Evolutionary conservation across 2,329 filamentous ascomycete genomes (phyloP), one percentile per base, ranked within the genome.

Genomic region (Sphaerulina vaccinii): DNA sequence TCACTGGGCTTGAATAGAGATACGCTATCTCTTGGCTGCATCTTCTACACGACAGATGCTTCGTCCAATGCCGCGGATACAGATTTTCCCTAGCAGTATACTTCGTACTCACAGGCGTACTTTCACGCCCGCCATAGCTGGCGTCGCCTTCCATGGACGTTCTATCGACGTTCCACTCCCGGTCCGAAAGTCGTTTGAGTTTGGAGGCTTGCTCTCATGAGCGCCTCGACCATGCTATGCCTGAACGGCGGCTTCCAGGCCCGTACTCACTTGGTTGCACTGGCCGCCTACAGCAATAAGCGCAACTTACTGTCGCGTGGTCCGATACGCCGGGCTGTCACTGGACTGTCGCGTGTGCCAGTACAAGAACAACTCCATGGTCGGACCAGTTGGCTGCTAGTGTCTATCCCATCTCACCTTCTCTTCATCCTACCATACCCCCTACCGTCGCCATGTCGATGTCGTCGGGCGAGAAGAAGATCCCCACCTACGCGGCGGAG

Each of bases 21-120:
- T 47, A 47, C 44, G 44, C 44, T 47, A 47, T 38, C 44, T 47
- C 35, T 47, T 37, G 44, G 44, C 24, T 33, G 23, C 35, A 39
- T 18, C 3, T 15, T 39, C 5, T 37, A 38, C 29, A 38, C 43
- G 21, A 22, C n/a, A 22, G 35, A 38, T 15, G 18, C 35, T 16
- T 35, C 8, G 37, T 38, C n/a, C 37, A 29, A 24, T 48, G 44
- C 44, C 44, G 44, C 44, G 36, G 33, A 18, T 5, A 8, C 23
- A 15, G 19, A 29, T 21, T 39, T 19, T 21, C 10, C 22, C 13
- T 19, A 2, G 15, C 35, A 24, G 44, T 39, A 48, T 6, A 19
- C 37, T 5, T 24, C 35, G 16, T 39, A 18, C 32, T 22, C 16
- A 16, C 36, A 21, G 22, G 9, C 23, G 44, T 32, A 39, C 29